Evolutionary conservation across 495 filamentous ascomycete species (phyloP).

Genomic region (Aspergillus leporis): DNA sequence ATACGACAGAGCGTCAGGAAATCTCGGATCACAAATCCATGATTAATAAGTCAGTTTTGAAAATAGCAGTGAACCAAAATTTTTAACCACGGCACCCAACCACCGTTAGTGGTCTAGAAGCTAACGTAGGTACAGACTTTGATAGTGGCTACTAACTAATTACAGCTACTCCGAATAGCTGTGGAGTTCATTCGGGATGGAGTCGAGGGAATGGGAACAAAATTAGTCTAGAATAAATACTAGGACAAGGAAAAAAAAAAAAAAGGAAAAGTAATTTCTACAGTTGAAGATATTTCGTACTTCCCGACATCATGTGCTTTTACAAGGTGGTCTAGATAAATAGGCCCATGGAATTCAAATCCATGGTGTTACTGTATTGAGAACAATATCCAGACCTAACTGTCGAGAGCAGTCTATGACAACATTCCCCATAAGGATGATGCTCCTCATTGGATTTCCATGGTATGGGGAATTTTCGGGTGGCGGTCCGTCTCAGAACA

Average conservation of each 20-base stretch:
- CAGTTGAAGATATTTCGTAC: not conserved
- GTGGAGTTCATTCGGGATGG: not conserved
- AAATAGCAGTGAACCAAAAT: not conserved
- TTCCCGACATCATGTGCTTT: no score
- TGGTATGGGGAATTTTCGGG: constrained; percentile 2
- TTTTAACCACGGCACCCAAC: constrained; percentile 6
- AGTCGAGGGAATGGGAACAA: not conserved
- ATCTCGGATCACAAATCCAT: no score
- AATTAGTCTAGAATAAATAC: not conserved
- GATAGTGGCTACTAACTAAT: constrained; percentile 16
- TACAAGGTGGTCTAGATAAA: not conserved
- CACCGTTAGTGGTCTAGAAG: constrained; percentile 5
- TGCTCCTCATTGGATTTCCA: constrained; percentile 4
- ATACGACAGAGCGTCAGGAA: not conserved
- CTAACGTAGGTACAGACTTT: constrained; percentile 26
- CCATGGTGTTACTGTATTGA: not conserved
- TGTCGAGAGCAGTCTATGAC: not conserved
- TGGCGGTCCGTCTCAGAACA: constrained; percentile 7
- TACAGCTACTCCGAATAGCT: constrained; percentile 1
- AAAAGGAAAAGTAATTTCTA: not conserved
- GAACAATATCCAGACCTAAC: not conserved
- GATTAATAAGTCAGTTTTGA: not conserved
- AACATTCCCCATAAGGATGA: not conserved
- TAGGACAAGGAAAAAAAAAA: not conserved
- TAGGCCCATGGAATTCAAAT: not conserved